Evolutionary conservation across 2,329 filamentous ascomycete species (phyloP).

Genomic region (Scedosporium apiospermum): DNA sequence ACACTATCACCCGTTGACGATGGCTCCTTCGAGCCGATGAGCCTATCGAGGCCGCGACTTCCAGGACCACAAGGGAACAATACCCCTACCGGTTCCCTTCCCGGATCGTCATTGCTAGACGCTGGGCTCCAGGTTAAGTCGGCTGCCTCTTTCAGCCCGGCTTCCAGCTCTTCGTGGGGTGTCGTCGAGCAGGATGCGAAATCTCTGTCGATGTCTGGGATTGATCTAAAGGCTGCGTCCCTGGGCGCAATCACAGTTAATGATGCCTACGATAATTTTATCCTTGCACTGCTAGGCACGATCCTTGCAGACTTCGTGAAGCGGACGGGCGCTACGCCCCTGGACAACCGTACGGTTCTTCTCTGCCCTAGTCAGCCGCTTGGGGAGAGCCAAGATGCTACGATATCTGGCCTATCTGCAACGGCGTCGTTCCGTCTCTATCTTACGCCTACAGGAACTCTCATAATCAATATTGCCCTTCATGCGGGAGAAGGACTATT

Average conservation of each 20-base stretch:
- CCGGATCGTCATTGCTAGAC: background rate
- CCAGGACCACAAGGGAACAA: conserved; percentile 28
- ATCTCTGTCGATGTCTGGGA: conserved; percentile 23
- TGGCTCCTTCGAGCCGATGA: conserved; percentile 38
- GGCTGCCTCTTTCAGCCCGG: conserved; percentile 24
- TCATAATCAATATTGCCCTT: conserved; percentile 28
- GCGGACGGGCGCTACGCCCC: conserved; percentile 36
- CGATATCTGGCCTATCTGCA: conserved; percentile 12
- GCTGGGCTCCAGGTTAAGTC: background rate
- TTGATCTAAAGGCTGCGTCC: conserved; percentile 23
- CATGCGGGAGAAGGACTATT: conserved; percentile 3
- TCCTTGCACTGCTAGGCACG: conserved; percentile 41
- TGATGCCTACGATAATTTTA: conserved; percentile 43
- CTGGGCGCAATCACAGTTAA: conserved; percentile 23
- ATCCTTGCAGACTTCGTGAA: conserved; percentile 40
- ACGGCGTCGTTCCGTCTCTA: conserved; percentile 45
- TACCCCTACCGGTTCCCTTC: conserved; percentile 24
- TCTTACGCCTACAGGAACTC: conserved; percentile 44
- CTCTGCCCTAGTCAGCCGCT: conserved; percentile 17
- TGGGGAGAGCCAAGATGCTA: background rate
- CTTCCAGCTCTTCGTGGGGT: conserved; percentile 32
- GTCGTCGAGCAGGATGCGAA: conserved; percentile 9
- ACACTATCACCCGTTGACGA: conserved; percentile 37
- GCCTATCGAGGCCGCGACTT: conserved; percentile 34
- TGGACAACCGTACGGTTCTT: conserved; percentile 44